Percentiles rank a stretch among this genome's conserved stretches.
phyloP scores from a whole-genome alignment of 257 asterid species.

The Osmanthus fragrans region DNA sequence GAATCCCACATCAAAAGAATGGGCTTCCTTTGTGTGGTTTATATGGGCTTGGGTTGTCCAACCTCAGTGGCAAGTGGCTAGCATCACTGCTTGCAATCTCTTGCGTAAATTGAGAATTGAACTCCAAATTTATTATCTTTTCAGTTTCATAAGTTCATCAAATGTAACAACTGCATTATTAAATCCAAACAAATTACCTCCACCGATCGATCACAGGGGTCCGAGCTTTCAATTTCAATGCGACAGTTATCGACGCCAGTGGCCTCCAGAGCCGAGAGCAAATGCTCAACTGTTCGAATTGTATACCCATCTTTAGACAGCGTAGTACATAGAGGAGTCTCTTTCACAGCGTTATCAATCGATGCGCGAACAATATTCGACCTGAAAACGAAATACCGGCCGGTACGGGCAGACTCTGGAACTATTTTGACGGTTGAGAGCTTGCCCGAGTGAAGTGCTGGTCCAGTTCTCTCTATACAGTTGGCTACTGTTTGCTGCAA shows the following conservation, averaged over 20 bases:
- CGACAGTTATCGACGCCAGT: constrained; percentile 82
- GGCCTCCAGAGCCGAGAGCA: constrained; percentile 93
- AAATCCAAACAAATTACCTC: constrained; percentile 49
- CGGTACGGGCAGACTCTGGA: constrained; percentile 67
- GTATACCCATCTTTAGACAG: constrained; percentile 63
- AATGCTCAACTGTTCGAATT: constrained; percentile 79
- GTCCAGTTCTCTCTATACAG: constrained; percentile 65
- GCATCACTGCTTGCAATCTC: not conserved
- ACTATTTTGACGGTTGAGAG: constrained; percentile 57
- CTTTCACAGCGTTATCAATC: constrained; percentile 52
- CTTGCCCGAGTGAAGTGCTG: constrained; percentile 85
- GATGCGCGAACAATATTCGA: constrained; percentile 66
- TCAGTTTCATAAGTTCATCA: not conserved
- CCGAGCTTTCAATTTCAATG: constrained; percentile 57
- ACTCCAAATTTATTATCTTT: not conserved
- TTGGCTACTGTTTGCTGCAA: constrained; percentile 71
- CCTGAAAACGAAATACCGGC: constrained; percentile 64
- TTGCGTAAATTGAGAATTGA: not conserved
- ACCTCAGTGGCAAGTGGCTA: no score
- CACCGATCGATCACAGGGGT: constrained; percentile 41
- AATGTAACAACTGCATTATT: not conserved
- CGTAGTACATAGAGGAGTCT: constrained; percentile 73
- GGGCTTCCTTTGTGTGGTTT: no score
- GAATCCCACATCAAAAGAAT: no score
- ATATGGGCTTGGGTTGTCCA: no score